These are phyloP conservation scores for Luffa aegyptiaca DNA, from an alignment of 306 rosid genomes.

Conservation along the genomic window DNA sequence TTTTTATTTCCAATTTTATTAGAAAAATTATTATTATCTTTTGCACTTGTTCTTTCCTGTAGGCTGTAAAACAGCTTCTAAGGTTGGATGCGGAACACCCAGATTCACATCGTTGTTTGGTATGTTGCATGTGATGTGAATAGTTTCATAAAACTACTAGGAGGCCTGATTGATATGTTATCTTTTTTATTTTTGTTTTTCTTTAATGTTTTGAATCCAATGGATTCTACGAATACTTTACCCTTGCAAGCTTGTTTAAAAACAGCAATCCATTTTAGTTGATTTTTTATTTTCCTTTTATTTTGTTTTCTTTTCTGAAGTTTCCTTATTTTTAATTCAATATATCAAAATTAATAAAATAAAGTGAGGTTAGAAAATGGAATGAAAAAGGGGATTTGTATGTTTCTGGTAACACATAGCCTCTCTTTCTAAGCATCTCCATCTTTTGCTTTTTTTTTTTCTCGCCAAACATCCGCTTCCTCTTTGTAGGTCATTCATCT, in stretches of 20 bases:
- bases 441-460: neutral
- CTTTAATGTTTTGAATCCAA: neutral
- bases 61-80: slow-evolving; percentile 90
- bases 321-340: neutral
- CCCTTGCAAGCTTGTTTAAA: neutral
- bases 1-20: neutral
- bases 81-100: slow-evolving; percentile 89
- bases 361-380: neutral
- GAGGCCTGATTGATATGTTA: neutral
- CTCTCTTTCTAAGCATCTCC: neutral
- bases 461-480: neutral
- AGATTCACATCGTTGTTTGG: slow-evolving; percentile 89
- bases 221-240: neutral
- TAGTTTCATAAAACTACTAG: neutral
- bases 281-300: neutral
- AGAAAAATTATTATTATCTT: neutral
- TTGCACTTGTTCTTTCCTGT: slow-evolving; percentile 12
- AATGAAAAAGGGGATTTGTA: neutral
- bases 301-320: neutral
- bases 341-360: neutral
- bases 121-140: slow-evolving; percentile 18
- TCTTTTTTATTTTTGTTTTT: neutral
- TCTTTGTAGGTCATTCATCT: neutral
- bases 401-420: neutral
- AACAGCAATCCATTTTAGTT: neutral